Evolutionary conservation across 2,329 filamentous ascomycete species (phyloP).

Genomic region (Ilyonectria mors-panacis): DNA sequence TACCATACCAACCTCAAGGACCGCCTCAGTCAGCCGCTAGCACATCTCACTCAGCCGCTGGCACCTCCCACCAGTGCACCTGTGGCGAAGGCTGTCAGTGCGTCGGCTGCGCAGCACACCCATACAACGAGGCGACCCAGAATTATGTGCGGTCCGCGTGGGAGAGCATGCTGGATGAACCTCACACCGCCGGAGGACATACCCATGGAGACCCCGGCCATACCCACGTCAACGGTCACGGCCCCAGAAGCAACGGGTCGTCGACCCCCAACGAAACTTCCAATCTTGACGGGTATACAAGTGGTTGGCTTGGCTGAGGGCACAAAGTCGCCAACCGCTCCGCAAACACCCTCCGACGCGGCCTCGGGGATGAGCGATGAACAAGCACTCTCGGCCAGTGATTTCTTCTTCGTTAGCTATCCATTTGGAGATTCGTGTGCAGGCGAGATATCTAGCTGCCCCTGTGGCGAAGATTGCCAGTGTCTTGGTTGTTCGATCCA

Average conservation of each 20-base stretch:
- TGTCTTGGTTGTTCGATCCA: constrained; percentile 73
- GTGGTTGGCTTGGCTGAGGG: constrained; percentile 43
- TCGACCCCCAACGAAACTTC: constrained; percentile 37
- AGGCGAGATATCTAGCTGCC: constrained; percentile 66
- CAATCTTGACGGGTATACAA: constrained; percentile 36
- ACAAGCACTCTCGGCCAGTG: constrained; percentile 64
- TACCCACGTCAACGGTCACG: constrained; percentile 46
- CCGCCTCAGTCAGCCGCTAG: constrained; percentile 44
- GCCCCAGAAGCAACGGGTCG: constrained; percentile 42
- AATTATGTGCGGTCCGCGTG: constrained; percentile 66
- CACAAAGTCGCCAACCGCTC: constrained; percentile 56
- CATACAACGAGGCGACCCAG: constrained; percentile 75
- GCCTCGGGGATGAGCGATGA: constrained; percentile 64
- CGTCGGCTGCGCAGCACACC: constrained; percentile 77
- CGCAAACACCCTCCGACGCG: constrained; percentile 64
- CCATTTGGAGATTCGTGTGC: constrained; percentile 64
- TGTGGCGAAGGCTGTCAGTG: constrained; percentile 79
- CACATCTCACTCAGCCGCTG: constrained; percentile 42
- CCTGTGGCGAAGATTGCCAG: constrained; percentile 72
- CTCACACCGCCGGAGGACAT: constrained; percentile 36
- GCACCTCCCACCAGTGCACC: constrained; percentile 64
- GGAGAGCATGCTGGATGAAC: constrained; percentile 58
- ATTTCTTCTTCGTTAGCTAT: constrained; percentile 74
- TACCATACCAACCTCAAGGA: constrained; percentile 39
- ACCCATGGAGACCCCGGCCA: constrained; percentile 41